phyloP scores from a whole-genome alignment of 306 rosid species.

The Lathyrus sativus region DNA sequence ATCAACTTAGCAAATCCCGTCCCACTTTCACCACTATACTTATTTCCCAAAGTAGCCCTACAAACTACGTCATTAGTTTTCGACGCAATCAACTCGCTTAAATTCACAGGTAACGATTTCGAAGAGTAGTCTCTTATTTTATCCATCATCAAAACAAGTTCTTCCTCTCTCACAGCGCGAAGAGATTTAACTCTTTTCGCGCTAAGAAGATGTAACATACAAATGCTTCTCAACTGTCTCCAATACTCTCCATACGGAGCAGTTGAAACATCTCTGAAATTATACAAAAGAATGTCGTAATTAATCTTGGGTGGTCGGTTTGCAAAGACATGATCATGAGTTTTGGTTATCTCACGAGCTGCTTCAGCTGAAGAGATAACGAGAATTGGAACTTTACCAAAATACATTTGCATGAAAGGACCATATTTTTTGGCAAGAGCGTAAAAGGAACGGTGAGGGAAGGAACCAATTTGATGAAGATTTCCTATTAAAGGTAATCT shows the following conservation, averaged over 20 bases:
- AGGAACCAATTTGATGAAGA: constrained; percentile 51
- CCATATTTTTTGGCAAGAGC: constrained; percentile 48
- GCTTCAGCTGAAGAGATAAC: constrained; percentile 48
- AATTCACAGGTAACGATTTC: constrained; percentile 33
- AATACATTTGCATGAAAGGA: constrained; percentile 51
- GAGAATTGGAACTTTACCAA: constrained; percentile 45
- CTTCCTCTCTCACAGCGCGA: constrained; percentile 40
- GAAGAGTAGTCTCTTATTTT: constrained; percentile 33
- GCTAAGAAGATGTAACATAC: constrained; percentile 42
- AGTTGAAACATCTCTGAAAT: constrained; percentile 40
- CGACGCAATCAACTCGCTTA: constrained; percentile 40
- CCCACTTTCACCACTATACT: constrained; percentile 41
- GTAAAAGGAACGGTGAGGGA: constrained; percentile 44
- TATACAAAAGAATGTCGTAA: constrained; percentile 40
- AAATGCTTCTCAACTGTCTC: constrained; percentile 51
- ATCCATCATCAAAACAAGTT: constrained; percentile 21
- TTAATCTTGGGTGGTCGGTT: constrained; percentile 23
- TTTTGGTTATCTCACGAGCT: constrained; percentile 53
- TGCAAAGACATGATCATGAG: constrained; percentile 46
- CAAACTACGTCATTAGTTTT: constrained; percentile 50
- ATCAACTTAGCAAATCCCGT: constrained; percentile 39
- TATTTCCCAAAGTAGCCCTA: constrained; percentile 58
- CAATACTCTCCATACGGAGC: constrained; percentile 60
- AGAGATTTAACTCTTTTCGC: constrained; percentile 38
- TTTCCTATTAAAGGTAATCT: constrained; percentile 57